Evolutionary conservation across 495 filamentous ascomycete species (phyloP).

Genomic region (Daldinia childiae): DNA sequence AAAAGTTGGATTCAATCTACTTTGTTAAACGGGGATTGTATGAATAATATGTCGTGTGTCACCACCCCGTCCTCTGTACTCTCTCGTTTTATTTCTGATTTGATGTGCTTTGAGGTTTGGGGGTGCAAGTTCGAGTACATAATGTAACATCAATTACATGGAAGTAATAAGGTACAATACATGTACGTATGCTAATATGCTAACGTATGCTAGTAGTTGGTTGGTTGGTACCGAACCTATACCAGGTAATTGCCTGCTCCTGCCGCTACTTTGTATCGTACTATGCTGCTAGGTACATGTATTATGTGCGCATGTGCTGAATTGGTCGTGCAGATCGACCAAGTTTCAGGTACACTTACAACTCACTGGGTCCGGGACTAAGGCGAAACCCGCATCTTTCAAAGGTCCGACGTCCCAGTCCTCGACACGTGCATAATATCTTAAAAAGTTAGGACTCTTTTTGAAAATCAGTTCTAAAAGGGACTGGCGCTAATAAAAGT

Average conservation of each 20-base stretch:
- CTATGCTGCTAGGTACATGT: too few species aligned
- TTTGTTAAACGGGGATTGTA: background rate
- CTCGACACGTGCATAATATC: conserved; percentile 10
- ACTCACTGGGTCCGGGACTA: conserved; percentile 12
- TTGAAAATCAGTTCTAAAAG: background rate
- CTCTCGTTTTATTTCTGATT: conserved; percentile 33
- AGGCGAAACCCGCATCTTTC: conserved; percentile 32
- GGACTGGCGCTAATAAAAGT: background rate
- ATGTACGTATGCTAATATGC: background rate
- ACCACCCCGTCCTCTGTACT: conserved; percentile 8
- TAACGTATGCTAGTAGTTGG: too few species aligned
- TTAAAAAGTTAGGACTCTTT: background rate
- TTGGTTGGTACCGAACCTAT: too few species aligned
- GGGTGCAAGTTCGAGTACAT: background rate
- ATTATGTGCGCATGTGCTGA: conserved; percentile 6
- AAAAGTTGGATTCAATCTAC: conserved; percentile 11
- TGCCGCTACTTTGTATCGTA: too few species aligned
- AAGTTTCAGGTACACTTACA: conserved; percentile 42
- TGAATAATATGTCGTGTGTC: conserved; percentile 33
- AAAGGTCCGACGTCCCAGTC: conserved; percentile 17
- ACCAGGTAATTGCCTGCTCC: too few species aligned
- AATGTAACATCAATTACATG: background rate
- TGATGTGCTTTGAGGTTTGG: conserved; percentile 2
- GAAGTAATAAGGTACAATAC: background rate
- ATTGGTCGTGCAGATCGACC: conserved; percentile 41